Evolutionary conservation across 176 grass and related monocot genomes (phyloP).

Genomic region (Otatea glauca): DNA sequence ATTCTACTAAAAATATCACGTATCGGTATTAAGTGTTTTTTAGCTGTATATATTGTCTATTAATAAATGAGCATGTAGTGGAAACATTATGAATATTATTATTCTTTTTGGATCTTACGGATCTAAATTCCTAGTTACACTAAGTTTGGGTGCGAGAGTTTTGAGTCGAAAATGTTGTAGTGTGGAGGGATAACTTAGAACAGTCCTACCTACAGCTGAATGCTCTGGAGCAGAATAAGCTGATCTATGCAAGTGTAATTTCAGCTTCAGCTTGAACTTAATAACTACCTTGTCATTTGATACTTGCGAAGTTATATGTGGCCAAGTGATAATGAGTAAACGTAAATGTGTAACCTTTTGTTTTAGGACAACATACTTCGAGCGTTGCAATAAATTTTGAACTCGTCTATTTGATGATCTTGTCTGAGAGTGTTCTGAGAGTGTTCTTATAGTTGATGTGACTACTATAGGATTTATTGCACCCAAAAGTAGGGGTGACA

Average conservation of each 20-base stretch:
- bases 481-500: constrained; percentile 49
- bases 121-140: constrained; percentile 21
- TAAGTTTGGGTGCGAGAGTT: not conserved
- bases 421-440: constrained; percentile 10
- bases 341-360: not conserved
- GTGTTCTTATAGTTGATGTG: constrained; percentile 43
- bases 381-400: constrained; percentile 21
- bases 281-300: not conserved
- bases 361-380: not conserved
- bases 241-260: not conserved
- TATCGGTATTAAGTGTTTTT: not conserved
- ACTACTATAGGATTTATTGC: constrained; percentile 39
- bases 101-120: not conserved
- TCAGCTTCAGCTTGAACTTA: not conserved
- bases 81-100: not conserved
- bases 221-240: not conserved
- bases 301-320: not conserved
- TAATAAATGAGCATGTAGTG: not conserved
- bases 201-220: not conserved
- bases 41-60: not conserved
- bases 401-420: constrained; percentile 7
- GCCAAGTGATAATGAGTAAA: not conserved
- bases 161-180: not conserved
- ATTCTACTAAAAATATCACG: not conserved
- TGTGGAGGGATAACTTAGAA: not conserved